These are phyloP conservation scores for Metschnikowia henanensis DNA, from an alignment of 805 yeast genomes.

Conservation along the genomic window DNA sequence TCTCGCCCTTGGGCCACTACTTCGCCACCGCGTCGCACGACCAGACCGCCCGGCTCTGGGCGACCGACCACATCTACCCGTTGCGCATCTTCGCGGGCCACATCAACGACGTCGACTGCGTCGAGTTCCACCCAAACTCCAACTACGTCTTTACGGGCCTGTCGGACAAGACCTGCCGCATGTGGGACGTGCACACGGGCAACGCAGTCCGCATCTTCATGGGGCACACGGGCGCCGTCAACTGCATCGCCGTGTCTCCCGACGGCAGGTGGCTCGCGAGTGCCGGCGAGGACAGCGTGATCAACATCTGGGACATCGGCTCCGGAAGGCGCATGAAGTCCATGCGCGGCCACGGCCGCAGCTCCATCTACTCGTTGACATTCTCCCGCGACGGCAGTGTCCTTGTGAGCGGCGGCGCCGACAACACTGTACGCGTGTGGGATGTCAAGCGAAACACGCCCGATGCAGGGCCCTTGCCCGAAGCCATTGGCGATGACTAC, in stretches of 20 bases:
- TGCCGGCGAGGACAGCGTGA: conserved; percentile 90
- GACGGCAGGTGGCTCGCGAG: conserved; percentile 97
- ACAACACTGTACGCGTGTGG: conserved; percentile 93
- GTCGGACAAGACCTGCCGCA: conserved; percentile 90
- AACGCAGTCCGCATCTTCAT: conserved; percentile 87
- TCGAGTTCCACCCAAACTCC: conserved; percentile 94
- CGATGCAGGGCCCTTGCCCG: conserved; percentile 79
- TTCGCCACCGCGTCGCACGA: conserved; percentile 98
- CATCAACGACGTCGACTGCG: conserved; percentile 92
- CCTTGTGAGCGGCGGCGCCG: conserved; percentile 89
- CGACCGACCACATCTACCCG: conserved; percentile 97
- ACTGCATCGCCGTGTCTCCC: conserved; percentile 85
- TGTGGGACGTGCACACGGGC: conserved; percentile 97
- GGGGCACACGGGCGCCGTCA: conserved; percentile 90
- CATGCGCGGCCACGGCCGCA: conserved; percentile 93
- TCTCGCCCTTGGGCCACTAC: conserved; percentile 94
- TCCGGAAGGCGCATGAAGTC: conserved; percentile 84
- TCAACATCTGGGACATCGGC: conserved; percentile 93
- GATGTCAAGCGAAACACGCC: conserved; percentile 84
- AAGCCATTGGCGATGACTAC: conserved; percentile 46
- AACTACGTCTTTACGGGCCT: conserved; percentile 94
- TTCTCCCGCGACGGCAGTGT: conserved; percentile 89
- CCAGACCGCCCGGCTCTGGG: conserved; percentile 97
- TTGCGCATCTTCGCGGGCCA: conserved; percentile 97
- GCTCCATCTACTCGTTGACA: conserved; percentile 79